phyloP scores from a whole-genome alignment of 2,329 filamentous ascomycete genomes.

The Verticillium nubilum region DNA sequence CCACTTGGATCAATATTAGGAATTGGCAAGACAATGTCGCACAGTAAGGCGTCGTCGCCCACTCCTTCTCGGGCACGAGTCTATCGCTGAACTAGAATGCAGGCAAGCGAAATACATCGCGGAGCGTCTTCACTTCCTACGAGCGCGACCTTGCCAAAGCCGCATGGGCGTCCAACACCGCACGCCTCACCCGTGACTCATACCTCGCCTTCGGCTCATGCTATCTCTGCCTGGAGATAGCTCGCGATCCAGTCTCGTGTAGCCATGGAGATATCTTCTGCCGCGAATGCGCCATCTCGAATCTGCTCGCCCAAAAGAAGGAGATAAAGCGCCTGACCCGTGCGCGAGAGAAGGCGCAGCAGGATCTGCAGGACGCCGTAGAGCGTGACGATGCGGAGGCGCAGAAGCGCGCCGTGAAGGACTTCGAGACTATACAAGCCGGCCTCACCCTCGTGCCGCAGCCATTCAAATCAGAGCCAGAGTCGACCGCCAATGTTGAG shows the following conservation, averaged over 20 bases:
- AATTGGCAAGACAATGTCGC: constrained; percentile 32
- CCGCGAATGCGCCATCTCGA: constrained; percentile 84
- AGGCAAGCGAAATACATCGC: constrained; percentile 85
- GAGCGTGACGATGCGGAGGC: constrained; percentile 64
- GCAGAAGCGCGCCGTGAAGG: constrained; percentile 61
- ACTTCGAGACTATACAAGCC: constrained; percentile 82
- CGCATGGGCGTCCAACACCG: constrained; percentile 75
- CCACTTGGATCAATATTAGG: neutral
- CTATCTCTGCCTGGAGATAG: constrained; percentile 76
- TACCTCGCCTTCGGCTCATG: constrained; percentile 91
- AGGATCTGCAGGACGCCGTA: constrained; percentile 56
- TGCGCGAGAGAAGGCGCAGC: constrained; percentile 53
- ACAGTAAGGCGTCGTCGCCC: constrained; percentile 34
- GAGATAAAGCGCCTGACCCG: constrained; percentile 81
- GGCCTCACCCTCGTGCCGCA: constrained; percentile 42
- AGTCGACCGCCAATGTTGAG: neutral
- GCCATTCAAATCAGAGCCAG: neutral
- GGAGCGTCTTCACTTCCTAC: constrained; percentile 89
- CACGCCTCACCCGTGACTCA: constrained; percentile 82
- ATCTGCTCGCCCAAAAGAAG: constrained; percentile 85
- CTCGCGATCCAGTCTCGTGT: constrained; percentile 79
- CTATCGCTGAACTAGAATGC: constrained; percentile 3
- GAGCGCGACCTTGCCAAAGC: constrained; percentile 78
- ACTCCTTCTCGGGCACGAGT: neutral
- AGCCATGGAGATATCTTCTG: constrained; percentile 86